Evolutionary conservation across 306 rosid genomes (phyloP), one percentile per base, ranked within the genome.

Genomic region (Trifolium fragiferum): DNA sequence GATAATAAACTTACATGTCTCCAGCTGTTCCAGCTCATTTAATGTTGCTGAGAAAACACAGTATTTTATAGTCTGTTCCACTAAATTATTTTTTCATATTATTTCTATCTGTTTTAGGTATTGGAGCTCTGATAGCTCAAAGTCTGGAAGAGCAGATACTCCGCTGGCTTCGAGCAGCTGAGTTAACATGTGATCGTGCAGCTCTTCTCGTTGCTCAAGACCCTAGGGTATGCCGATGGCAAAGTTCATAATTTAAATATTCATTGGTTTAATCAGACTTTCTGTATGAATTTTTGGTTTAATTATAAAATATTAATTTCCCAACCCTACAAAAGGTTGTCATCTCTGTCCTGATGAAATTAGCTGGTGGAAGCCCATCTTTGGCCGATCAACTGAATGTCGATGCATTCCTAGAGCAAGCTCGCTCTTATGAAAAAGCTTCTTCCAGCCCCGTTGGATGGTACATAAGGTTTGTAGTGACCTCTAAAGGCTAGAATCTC

Each of bases 171-270:
- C 88, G 97, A 86, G 89, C 99, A 44, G 99, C 99, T 44, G 99
- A 94, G 85, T 77, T 94, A 84, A 94, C 97, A 72, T 94, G 99
- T 87, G 99, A 91, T 70, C 97, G 97, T 54, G 99, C 97, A 33
- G 97, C 99, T 74, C 96, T 94, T 86, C 97, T 94, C 47, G 99
- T 94, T 83, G 97, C 99, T 13, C 97, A 92, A 86, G 93, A 94
- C 71, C 95, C 99, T 53, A 90, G 85, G 90, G 99, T 94, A 88
- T 70, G 71, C 70, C 12, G 35, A 27, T 65, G 19, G 41, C 63
- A 20, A 74, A 67, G 19, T 32, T 58, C 15, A 67, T 60, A 32
- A 57, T 61, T 55, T 75, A 8, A 37, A 8, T 44, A 38, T 60
- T 7, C 10, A 64, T 64, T 54, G 59, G 41, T 20, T 76, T 73